Percentiles rank a stretch among this genome's conserved stretches.
phyloP scores from a whole-genome alignment of 2,329 filamentous ascomycete species.

The Ceratocystis harringtonii region DNA sequence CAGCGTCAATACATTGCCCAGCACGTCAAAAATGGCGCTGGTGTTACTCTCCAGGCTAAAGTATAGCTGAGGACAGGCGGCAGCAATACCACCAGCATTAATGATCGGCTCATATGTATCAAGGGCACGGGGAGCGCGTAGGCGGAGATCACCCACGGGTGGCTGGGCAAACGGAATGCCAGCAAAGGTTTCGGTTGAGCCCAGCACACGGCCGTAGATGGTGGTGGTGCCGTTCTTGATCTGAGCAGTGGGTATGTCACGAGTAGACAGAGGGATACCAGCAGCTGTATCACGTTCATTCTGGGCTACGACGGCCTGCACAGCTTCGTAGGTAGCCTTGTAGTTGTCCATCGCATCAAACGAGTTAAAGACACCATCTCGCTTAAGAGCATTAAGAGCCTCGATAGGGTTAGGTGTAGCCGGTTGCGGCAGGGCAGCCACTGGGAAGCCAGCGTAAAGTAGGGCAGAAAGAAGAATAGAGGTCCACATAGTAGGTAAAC shows the following conservation, averaged over 20 bases:
- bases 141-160: slow-evolving; percentile 40
- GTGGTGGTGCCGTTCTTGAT: slow-evolving; percentile 4
- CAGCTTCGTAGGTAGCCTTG: not conserved
- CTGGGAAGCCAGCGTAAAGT: not conserved
- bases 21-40: slow-evolving; percentile 23
- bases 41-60: slow-evolving; percentile 29
- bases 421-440: slow-evolving; percentile 4
- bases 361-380: not conserved
- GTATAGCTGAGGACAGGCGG: slow-evolving; percentile 45
- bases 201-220: slow-evolving; percentile 19
- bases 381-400: slow-evolving; percentile 5
- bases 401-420: slow-evolving; percentile 2
- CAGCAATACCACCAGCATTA: slow-evolving; percentile 33
- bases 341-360: not conserved
- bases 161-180: slow-evolving; percentile 50
- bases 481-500: not conserved
- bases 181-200: slow-evolving; percentile 40
- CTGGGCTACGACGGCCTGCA: slow-evolving; percentile 1
- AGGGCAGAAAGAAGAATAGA: not conserved
- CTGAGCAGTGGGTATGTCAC: not conserved
- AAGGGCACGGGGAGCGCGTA: slow-evolving; percentile 44
- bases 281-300: slow-evolving; percentile 3
- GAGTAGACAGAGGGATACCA: slow-evolving; percentile 10
- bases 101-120: slow-evolving; percentile 35
- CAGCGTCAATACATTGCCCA: slow-evolving; percentile 29